These are phyloP conservation scores for Colletotrichum somersetense DNA, from an alignment of 2,329 filamentous ascomycete species.

Conservation along the genomic window DNA sequence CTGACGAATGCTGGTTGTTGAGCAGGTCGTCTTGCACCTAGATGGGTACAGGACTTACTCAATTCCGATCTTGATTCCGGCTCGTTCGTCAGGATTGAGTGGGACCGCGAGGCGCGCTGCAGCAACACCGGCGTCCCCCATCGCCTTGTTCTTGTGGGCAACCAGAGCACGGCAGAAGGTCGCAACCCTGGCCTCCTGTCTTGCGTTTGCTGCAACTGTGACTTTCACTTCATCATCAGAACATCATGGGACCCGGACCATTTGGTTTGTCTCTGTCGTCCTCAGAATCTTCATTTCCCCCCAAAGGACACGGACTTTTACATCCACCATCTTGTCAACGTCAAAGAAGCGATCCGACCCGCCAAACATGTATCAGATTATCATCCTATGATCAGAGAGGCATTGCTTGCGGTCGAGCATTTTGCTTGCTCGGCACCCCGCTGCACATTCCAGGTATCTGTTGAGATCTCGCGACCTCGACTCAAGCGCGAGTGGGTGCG, in stretches of 20 bases:
- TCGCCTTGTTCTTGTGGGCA: conserved; percentile 50
- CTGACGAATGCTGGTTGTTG: not conserved
- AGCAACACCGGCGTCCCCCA: conserved; percentile 48
- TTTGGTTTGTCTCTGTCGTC: conserved; percentile 48
- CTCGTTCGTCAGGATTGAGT: conserved; percentile 47
- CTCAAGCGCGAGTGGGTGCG: conserved; percentile 58
- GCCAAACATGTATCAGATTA: conserved; percentile 13
- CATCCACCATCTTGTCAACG: conserved; percentile 37
- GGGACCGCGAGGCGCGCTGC: conserved; percentile 52
- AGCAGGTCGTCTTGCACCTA: conserved; percentile 51
- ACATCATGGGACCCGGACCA: conserved; percentile 51
- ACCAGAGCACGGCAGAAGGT: conserved; percentile 51
- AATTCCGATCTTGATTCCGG: conserved; percentile 52
- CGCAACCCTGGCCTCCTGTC: conserved; percentile 49
- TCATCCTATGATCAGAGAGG: conserved; percentile 47
- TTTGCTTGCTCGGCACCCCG: conserved; percentile 55
- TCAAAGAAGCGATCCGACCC: conserved; percentile 3
- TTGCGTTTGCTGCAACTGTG: conserved; percentile 56
- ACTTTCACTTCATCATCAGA: conserved; percentile 58
- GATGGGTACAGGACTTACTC: conserved; percentile 57
- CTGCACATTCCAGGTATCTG: conserved; percentile 57
- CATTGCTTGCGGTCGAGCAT: conserved; percentile 42
- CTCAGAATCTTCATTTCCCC: conserved; percentile 16
- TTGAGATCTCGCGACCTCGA: conserved; percentile 65
- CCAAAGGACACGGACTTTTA: conserved; percentile 31